Evolutionary conservation across 192 early-diverging fungal genomes (phyloP).

Genomic region (Podila clonocystis): DNA sequence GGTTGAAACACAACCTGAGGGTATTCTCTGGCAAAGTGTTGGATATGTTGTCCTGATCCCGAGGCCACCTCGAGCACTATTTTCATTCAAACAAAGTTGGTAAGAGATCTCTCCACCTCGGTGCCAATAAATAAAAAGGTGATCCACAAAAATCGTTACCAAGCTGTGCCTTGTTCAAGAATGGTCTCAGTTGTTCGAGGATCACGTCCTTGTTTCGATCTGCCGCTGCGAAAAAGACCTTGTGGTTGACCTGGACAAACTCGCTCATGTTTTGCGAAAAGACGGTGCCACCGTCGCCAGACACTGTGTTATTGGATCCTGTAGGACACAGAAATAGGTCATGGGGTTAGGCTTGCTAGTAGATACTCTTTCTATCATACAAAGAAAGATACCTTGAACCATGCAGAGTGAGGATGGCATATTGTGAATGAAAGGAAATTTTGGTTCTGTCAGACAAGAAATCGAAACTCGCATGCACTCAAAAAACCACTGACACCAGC

Average conservation of each 20-base stretch:
- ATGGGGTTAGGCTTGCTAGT: background rate
- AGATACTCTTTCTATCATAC: background rate
- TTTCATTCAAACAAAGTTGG: background rate
- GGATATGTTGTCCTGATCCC: slow-evolving; percentile 40
- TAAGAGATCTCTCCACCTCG: too few relatives aligned
- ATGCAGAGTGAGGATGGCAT: slow-evolving; percentile 24
- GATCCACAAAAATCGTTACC: slow-evolving; percentile 10
- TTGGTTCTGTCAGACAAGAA: background rate
- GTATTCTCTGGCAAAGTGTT: slow-evolving; percentile 26
- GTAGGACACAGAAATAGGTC: background rate
- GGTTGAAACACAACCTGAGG: slow-evolving; percentile 38
- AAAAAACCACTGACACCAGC: background rate
- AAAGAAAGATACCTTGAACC: slow-evolving; percentile 5
- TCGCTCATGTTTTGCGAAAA: slow-evolving; percentile 42
- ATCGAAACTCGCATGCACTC: background rate
- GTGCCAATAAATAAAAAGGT: background rate
- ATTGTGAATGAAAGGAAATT: background rate
- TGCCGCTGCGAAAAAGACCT: slow-evolving; percentile 45
- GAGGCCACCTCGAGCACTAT: slow-evolving; percentile 44
- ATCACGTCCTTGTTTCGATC: slow-evolving; percentile 47
- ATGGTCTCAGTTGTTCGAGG: slow-evolving; percentile 20
- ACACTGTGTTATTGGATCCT: background rate
- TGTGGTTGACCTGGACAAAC: slow-evolving; percentile 39
- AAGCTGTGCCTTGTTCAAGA: slow-evolving; percentile 11
- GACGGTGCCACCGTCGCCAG: background rate